Base-by-base conservation (phyloP, 192 early-diverging fungal species). In the Obelidium mucronatum region DNA sequence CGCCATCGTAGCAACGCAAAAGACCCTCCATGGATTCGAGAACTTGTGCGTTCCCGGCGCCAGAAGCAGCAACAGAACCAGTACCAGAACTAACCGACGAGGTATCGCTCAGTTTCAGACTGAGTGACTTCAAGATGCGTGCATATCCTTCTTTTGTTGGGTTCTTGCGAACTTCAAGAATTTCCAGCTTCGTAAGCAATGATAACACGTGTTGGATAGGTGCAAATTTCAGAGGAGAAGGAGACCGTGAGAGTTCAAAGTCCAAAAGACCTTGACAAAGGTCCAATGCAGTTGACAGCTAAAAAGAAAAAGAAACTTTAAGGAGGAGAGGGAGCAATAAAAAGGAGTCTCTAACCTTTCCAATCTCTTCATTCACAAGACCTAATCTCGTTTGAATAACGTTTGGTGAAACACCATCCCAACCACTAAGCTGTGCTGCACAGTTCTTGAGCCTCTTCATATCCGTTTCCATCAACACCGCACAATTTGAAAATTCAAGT, bases 111-210 rank as follows among this genome's bases (percentile, higher is more conserved):
- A n/a, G n/a, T n/a, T n/a, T n/a, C n/a, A n/a, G n/a, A n/a, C n/a
- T n/a, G 26, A 65, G 63, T 35, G 63, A 35, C 13, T 30, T 11
- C 17, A 59, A 11, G 56, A 59, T 8, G 8, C 24, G 8, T 59
- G 11, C 11, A 40, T 39, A 65, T 34, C 63, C 37, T 65, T 69
- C 35, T 36, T 69, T 69, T 69, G 67, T 5, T 19, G 42, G 42
- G 13, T 51, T 24, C 26, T 44, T 65, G 5, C 63, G 63, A 39
- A 40, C 19, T 19, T 6, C 4, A 31, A 65, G 33, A 31, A 13
- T 65, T 65, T 65, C 63, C 63, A 65, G 15, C 6, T 39, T 40
- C 15, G n/a, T 65, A 6, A 65, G 5, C 13, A 26, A 35, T 4
- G n/a, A 13, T 4, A 65, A 13, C 5, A 40, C 34, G 15, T 39